Base-by-base conservation (phyloP, 1,284 basidiomycete genomes). In the Malassezia japonica region DNA sequence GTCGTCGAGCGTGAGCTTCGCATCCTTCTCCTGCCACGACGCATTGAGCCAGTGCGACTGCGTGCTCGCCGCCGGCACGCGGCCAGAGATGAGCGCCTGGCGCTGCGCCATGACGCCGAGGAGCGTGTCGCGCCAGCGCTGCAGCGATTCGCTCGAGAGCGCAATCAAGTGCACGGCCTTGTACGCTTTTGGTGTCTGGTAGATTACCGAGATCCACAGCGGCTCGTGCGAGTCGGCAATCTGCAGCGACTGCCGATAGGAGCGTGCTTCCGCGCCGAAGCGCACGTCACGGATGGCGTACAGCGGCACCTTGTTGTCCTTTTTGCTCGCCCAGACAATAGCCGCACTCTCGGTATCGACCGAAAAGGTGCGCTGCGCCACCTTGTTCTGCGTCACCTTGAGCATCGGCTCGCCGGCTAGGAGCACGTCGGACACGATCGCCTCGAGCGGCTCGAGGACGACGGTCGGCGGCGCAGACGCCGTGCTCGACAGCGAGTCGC, bases 151-250 rank as follows among this genome's bases (percentile, higher is more conserved):
- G 42, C 77, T 75, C 0, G 83, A 83, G 1, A 82, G 77, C 0
- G 89, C 86, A 54, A 96, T 81, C 50, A 95, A 79, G 67, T 96
- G 89, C 12, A 94, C 79, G 0, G 87, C 85, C 77, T 95, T 96
- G 81, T 91, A 95, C 39, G 81, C 80, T 28, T 82, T 82, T 23
- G 82, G 82, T 50, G 83, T 77, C 40, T 84, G 79, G 66, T 87
- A 87, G 48, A 86, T 77, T 76, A 87, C 79, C 6, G 84, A 85
- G 50, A 87, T 77, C 84, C 85, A 88, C 27, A 82, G 74, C 3
- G 73, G 65, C 46, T 75, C 74, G 51, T 76, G 73, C 24, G 73
- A 71, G 3, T 73, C 65, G 20, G 69, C 63, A 25, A 76, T 67
- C 29, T 83, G 82, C 65, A 86, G 83, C 57, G 85, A 83, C 40